Base-by-base conservation (phyloP, 306 rosid species). In the Cicer arietinum region DNA sequence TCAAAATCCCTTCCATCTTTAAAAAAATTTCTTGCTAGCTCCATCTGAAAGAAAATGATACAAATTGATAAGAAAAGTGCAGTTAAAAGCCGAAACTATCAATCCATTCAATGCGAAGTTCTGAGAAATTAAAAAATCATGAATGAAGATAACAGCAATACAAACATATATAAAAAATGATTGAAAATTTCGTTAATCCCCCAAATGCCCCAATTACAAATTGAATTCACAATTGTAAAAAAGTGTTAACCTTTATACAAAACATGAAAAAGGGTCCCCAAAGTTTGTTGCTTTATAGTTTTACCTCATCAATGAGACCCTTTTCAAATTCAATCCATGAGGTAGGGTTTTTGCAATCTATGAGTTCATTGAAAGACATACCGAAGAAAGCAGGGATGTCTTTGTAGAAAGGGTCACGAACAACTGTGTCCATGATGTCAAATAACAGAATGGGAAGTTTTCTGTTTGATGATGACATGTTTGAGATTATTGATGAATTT, bases 231-330 rank as follows among this genome's bases (percentile, higher is more conserved):
- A 79, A 45, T 41, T 58, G 22, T 62, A 63, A 52, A 42, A 77
- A 68, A 74, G 76, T 46, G 42, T 57, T 7, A 46, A 77, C 40
- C 73, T 80, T 79, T 70, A 50, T 45, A 64, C 56, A 56, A 8
- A 41, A 62, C 11, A 63, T 14, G 82, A 77, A 84, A 77, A 45
- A 80, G 71, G 75, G 53, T 37, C 51, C 1, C 30, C 16, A 68
- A 2, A 74, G 37, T 54, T 22, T 3, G 7, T 22, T 14, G 13
- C 69, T 63, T 63, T 72, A 30, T 30, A 4, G 42, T 53, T 39
- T 67, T 87, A 94, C 98, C 98, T 91, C 98, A 84, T 89, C 93
- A 78, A 92, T 94, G 72, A 85, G 63, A 63, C 98, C 97, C 84
- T 87, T 94, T 74, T 91, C 97, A 18, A 91, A 94, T 77, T 94